phyloP scores from a whole-genome alignment of 2,329 filamentous ascomycete genomes.

The Trichoderma semiorbis region DNA sequence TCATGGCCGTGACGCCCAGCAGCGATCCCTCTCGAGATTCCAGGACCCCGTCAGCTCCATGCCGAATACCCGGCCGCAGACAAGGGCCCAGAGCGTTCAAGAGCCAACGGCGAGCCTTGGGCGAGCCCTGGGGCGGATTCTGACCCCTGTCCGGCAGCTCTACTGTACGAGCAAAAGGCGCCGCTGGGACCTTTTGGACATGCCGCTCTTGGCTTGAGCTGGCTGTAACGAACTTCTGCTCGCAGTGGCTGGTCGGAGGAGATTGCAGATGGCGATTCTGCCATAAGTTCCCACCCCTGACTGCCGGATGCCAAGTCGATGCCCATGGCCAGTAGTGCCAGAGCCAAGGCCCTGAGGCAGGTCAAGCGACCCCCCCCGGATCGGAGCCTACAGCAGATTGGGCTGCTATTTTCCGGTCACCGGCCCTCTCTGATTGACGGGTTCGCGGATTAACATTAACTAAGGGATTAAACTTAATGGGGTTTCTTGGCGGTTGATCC shows the following conservation, averaged over 20 bases:
- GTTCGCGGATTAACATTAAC: slow-evolving; percentile 2
- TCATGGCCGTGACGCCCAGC: not conserved
- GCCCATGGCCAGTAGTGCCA: not conserved
- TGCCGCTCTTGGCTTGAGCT: slow-evolving; percentile 13
- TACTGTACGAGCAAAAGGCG: not conserved
- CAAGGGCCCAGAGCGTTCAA: not conserved
- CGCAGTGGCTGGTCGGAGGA: not conserved
- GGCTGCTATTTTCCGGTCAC: not conserved
- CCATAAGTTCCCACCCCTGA: slow-evolving; percentile 10
- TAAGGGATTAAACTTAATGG: not conserved
- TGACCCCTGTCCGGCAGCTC: not conserved
- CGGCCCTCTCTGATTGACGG: slow-evolving; percentile 9
- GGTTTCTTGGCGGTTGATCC: slow-evolving; percentile 1
- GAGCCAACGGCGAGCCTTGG: not conserved
- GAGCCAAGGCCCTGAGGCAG: not conserved
- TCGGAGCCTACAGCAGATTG: not conserved
- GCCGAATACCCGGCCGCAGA: slow-evolving; percentile 5
- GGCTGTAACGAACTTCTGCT: slow-evolving; percentile 12
- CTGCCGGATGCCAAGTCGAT: slow-evolving; percentile 10
- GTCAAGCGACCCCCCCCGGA: not conserved
- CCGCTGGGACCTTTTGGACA: not conserved
- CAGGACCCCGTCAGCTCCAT: not conserved
- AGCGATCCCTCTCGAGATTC: not conserved
- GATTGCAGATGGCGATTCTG: slow-evolving; percentile 11
- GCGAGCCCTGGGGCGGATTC: not conserved